A percentile compares a stretch with the other conserved stretches of the same genome.
Evolutionary conservation across 1,139 yeast genomes (phyloP).

Genomic region (Meyerozyma sp.): DNA sequence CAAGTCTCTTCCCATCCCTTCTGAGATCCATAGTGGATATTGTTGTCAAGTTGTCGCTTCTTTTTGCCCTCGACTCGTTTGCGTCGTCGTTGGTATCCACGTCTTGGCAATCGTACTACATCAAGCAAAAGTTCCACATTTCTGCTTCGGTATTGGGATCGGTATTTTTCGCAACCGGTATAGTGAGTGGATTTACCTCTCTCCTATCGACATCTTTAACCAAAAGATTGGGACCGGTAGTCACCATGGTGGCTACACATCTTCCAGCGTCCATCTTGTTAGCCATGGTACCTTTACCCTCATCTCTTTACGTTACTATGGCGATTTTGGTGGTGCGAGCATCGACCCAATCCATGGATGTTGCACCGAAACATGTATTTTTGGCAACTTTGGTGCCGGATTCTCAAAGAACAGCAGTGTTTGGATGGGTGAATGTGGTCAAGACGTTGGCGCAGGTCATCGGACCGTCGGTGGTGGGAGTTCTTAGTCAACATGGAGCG

Average conservation of each 20-base stretch:
- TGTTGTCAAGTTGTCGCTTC: constrained; percentile 28
- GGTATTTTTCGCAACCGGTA: constrained; percentile 34
- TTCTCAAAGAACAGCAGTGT: constrained; percentile 32
- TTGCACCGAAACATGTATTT: constrained; percentile 41
- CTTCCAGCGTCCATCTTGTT: constrained; percentile 38
- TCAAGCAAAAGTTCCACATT: constrained; percentile 29
- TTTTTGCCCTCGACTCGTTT: constrained; percentile 39
- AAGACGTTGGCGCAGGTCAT: constrained; percentile 34
- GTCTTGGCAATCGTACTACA: constrained; percentile 41
- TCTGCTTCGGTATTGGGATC: constrained; percentile 31
- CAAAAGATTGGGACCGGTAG: constrained; percentile 38
- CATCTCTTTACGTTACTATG: constrained; percentile 23
- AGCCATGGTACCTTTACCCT: constrained; percentile 32
- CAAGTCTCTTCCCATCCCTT: constrained; percentile 15
- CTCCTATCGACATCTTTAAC: constrained; percentile 38
- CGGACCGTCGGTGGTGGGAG: constrained; percentile 37
- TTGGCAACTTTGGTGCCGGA: constrained; percentile 34
- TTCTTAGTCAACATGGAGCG: constrained; percentile 20
- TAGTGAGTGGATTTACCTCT: constrained; percentile 37
- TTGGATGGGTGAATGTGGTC: constrained; percentile 39
- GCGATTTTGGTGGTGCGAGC: constrained; percentile 28
- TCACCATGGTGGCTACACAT: constrained; percentile 42
- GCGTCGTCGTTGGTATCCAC: constrained; percentile 41
- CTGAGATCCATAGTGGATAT: constrained; percentile 12
- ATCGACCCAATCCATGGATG: constrained; percentile 39